phyloP scores from a whole-genome alignment of 148 eudicot species.

The Nepenthes gracilis region DNA sequence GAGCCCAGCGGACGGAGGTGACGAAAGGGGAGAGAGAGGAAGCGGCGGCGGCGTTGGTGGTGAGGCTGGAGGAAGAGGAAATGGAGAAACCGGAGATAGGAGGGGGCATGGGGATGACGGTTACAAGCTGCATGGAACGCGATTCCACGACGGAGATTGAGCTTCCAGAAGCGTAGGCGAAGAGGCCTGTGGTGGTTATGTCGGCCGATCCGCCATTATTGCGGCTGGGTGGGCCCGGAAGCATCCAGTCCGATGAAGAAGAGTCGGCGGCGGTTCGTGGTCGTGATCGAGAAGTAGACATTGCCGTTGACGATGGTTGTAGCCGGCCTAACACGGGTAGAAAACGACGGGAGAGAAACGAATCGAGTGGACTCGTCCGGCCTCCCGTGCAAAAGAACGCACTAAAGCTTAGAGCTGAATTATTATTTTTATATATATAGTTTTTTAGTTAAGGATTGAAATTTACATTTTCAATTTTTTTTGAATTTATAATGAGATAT shows the following conservation, averaged over 20 bases:
- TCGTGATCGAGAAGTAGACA: too few relatives aligned
- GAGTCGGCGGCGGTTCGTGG: too few relatives aligned
- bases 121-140: conserved; percentile 66
- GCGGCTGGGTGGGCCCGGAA: conserved; percentile 87
- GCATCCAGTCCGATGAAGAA: conserved; percentile 20
- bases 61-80: conserved; percentile 5
- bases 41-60: conserved; percentile 5
- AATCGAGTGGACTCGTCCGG: too few relatives aligned
- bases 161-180: conserved; percentile 84
- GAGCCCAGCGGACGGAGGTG: conserved; percentile 82
- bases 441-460: too few relatives aligned
- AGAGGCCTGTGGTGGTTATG: conserved; percentile 62
- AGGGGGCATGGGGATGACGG: conserved; percentile 77
- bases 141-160: conserved; percentile 61
- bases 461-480: too few relatives aligned
- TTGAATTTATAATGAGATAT: too few relatives aligned
- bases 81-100: conserved; percentile 32
- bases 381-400: too few relatives aligned
- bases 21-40: conserved; percentile 70
- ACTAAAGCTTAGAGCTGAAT: too few relatives aligned
- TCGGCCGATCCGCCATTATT: conserved; percentile 76
- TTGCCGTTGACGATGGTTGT: too few relatives aligned
- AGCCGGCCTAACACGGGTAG: too few relatives aligned
- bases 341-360: too few relatives aligned
- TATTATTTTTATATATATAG: too few relatives aligned